Evolutionary conservation across 2,329 filamentous ascomycete genomes (phyloP), one percentile per base, ranked within the genome.

Genomic region (Colletotrichum lini): DNA sequence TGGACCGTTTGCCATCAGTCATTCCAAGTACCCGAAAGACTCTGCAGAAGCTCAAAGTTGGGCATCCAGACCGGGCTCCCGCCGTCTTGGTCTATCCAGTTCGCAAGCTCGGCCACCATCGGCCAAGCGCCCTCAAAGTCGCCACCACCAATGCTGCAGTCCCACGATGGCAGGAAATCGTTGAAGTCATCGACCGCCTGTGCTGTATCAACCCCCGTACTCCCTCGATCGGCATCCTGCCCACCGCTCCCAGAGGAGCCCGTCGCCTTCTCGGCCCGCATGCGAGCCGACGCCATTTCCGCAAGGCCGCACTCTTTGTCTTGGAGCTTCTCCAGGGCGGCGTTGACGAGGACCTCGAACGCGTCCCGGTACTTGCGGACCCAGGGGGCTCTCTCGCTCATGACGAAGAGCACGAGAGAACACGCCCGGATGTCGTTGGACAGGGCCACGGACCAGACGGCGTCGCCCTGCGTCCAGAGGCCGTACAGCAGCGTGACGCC

Each of bases 401-500:
- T 86, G 49, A 86, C 84, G 61, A 85, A 86, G 1, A 87, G 78
- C 1, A 86, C 84, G 1, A 84, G 80, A 1, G 83, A 85, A 76
- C 84, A 86, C 4, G 84, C 84, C 15, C 85, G 83, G 59, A 87
- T 81, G 57, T 87, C 84, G 73, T 87, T 84, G 73, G 84, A 83
- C 67, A 86, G 80, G 7, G 80, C 79, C n/a, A 86, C 81, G 12
- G 83, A 85, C 84, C 84, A 87, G 12, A 85, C 79, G 42, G 78
- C 77, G 50, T 83, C 79, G n/a, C 80, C 82, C 52, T 84, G 82
- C 2, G 82, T 85, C 80, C 80, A 82, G 2, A 82, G 78, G 4
- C 76, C 78, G 67, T 82, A 81, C 2, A 81, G 73, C 58, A 84
- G 77, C 2, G 82, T 84, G 15, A 83, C 79, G 7, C 82, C 82